Evolutionary conservation across 2,329 filamentous ascomycete genomes (phyloP).

Genomic region (Penicillium glabrum): DNA sequence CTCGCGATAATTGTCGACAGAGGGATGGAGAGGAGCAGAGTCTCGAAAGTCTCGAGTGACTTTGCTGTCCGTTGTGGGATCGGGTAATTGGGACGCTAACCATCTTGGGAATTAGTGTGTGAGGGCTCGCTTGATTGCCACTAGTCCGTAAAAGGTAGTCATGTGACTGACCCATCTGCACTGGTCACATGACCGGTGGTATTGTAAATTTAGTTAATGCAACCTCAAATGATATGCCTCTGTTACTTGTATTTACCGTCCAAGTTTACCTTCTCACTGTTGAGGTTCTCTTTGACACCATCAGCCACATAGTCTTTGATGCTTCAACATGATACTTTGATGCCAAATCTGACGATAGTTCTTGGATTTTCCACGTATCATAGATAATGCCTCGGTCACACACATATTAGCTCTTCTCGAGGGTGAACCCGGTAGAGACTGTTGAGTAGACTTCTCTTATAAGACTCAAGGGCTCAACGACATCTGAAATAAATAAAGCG

Average conservation of each 20-base stretch:
- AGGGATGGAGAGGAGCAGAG: conserved; percentile 34
- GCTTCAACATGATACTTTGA: background rate
- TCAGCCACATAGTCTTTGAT: background rate
- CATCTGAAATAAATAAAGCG: no score
- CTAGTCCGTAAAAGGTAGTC: conserved; percentile 21
- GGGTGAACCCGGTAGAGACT: background rate
- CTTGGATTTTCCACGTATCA: background rate
- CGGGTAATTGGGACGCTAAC: conserved; percentile 37
- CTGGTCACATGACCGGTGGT: background rate
- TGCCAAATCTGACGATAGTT: background rate
- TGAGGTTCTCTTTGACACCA: background rate
- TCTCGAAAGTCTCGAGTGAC: conserved; percentile 32
- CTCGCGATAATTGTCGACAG: conserved; percentile 44
- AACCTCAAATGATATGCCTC: background rate
- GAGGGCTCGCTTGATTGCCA: conserved; percentile 36
- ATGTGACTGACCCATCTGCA: background rate
- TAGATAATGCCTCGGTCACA: background rate
- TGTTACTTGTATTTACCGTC: background rate
- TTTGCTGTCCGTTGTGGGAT: conserved; percentile 43
- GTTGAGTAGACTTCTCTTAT: no score
- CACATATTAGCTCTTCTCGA: background rate
- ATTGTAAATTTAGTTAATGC: background rate
- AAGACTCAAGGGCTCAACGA: no score
- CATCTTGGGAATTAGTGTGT: conserved; percentile 22
- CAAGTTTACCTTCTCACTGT: no score